A percentile compares a stretch with the other conserved stretches of the same genome.
These are phyloP conservation scores for Metschnikowia kofuensis DNA, from an alignment of 805 yeast species.

Conservation along the genomic window DNA sequence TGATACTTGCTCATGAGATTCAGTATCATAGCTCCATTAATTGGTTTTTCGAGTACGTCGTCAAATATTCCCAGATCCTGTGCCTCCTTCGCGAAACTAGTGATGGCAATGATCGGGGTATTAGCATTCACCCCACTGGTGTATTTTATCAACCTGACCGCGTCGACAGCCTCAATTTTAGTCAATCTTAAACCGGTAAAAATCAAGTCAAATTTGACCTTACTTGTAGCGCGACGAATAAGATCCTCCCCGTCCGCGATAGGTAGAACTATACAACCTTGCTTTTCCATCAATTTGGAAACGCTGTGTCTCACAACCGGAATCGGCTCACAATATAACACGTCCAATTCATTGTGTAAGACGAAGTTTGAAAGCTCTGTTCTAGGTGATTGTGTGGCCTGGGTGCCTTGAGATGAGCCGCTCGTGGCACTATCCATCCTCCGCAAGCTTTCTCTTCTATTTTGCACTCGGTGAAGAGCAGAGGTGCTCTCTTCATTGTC, in stretches of 20 bases:
- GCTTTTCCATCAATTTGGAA: slow-evolving; percentile 56
- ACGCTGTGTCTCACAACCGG: slow-evolving; percentile 75
- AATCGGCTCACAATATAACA: slow-evolving; percentile 81
- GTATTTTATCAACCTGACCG: slow-evolving; percentile 68
- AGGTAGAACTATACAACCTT: slow-evolving; percentile 79
- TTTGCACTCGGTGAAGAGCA: slow-evolving; percentile 51
- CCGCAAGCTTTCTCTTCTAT: slow-evolving; percentile 52
- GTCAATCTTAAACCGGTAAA: slow-evolving; percentile 70
- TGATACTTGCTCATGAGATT: slow-evolving; percentile 12
- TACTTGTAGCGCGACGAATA: slow-evolving; percentile 76
- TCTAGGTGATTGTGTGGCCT: slow-evolving; percentile 7
- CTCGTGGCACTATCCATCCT: slow-evolving; percentile 17
- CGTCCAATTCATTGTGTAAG: slow-evolving; percentile 47
- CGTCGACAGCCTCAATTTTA: slow-evolving; percentile 68
- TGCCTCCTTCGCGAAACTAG: slow-evolving; percentile 72
- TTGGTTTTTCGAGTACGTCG: slow-evolving; percentile 73
- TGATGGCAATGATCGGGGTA: slow-evolving; percentile 75
- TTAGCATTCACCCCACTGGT: slow-evolving; percentile 75
- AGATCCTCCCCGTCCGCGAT: slow-evolving; percentile 81
- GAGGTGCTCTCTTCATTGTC: slow-evolving; percentile 61
- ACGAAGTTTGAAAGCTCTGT: background rate
- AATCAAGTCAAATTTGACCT: slow-evolving; percentile 79
- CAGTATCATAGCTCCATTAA: slow-evolving; percentile 20
- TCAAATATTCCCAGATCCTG: slow-evolving; percentile 52
- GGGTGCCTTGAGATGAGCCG: slow-evolving; percentile 12